Evolutionary conservation across 768 basidiomycete genomes (phyloP).

Genomic region (Russula emetica): DNA sequence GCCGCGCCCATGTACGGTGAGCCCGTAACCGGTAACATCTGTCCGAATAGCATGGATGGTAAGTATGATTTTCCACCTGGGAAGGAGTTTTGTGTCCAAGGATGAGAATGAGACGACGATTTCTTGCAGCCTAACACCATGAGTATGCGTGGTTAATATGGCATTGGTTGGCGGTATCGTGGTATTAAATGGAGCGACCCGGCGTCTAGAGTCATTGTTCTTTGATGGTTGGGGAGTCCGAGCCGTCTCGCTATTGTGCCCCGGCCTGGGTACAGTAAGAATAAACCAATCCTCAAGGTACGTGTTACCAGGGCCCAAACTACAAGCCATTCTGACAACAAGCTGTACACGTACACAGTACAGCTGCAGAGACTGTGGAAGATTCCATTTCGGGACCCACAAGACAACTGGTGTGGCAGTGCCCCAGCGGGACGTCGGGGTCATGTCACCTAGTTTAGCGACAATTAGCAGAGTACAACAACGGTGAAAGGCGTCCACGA

Average conservation of each 20-base stretch:
- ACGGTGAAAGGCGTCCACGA: not conserved
- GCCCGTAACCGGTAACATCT: not conserved
- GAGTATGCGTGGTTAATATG: not conserved
- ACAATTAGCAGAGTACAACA: slow-evolving; percentile 10
- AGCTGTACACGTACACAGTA: not conserved
- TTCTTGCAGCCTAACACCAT: not conserved
- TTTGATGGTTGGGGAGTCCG: not conserved
- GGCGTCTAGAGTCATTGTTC: slow-evolving; percentile 9
- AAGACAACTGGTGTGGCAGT: not conserved
- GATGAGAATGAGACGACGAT: not conserved
- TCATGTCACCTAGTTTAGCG: slow-evolving; percentile 1
- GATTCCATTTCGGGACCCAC: not conserved
- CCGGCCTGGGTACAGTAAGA: not conserved
- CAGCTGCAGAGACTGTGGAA: not conserved
- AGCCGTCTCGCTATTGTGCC: not conserved
- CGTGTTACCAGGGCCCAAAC: not conserved
- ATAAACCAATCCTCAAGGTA: not conserved
- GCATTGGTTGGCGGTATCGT: not conserved
- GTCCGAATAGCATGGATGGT: not conserved
- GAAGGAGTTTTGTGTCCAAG: slow-evolving; percentile 8
- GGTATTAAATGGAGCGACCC: not conserved
- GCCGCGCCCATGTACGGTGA: not conserved
- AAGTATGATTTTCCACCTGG: not conserved
- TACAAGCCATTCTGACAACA: not conserved
- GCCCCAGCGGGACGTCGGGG: not conserved